Percentiles rank a stretch among this genome's conserved stretches.
These are phyloP conservation scores for Roridomyces roridus DNA, from an alignment of 768 basidiomycete species.

Conservation along the genomic window DNA sequence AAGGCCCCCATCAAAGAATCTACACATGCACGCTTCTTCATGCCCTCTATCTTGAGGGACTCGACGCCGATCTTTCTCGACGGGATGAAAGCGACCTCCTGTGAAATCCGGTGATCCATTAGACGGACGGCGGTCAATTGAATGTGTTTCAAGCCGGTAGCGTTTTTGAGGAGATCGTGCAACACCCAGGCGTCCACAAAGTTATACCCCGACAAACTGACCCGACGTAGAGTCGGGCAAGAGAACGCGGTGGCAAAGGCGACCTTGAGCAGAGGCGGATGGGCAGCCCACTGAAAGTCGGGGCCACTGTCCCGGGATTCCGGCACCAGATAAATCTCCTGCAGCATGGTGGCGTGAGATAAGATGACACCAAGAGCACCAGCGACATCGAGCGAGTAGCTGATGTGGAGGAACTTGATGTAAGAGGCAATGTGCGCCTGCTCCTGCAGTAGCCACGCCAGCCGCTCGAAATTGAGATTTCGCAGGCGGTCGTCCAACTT, in stretches of 20 bases:
- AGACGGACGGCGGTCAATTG: background rate
- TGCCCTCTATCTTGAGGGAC: no score
- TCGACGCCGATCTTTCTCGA: no score
- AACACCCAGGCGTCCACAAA: background rate
- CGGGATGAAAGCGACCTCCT: no score
- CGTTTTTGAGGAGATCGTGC: background rate
- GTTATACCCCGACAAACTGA: background rate
- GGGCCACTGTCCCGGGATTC: no score
- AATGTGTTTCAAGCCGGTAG: background rate
- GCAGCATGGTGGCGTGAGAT: background rate
- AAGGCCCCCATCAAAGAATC: background rate
- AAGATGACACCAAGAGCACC: background rate
- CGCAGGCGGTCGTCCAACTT: no score
- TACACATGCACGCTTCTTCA: no score
- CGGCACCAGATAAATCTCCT: background rate
- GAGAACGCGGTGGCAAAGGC: background rate
- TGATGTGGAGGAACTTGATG: background rate
- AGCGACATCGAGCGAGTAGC: background rate
- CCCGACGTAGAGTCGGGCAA: background rate
- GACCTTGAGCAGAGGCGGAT: background rate
- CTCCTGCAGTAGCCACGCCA: background rate
- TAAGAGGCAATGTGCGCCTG: background rate
- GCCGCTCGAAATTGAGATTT: background rate
- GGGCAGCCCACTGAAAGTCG: background rate
- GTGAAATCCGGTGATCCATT: no score